phyloP scores from a whole-genome alignment of 805 yeast genomes.

The Saccharomycopsis sp. region DNA sequence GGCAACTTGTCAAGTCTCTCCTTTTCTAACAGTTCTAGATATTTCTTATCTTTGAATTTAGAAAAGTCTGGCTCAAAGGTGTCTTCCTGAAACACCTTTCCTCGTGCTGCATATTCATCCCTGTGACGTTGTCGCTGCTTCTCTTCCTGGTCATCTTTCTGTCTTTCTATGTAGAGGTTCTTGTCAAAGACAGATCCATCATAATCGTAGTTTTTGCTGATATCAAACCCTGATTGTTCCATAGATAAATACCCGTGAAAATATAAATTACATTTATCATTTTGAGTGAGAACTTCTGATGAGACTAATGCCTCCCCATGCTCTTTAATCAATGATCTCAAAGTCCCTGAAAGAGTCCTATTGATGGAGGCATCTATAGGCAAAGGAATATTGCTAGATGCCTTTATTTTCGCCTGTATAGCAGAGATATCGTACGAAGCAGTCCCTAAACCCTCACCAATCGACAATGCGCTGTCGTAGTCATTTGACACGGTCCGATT shows the following conservation, averaged over 20 bases:
- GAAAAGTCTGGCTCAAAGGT: slow-evolving; percentile 6
- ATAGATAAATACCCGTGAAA: slow-evolving; percentile 7
- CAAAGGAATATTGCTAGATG: background rate
- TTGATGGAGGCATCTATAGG: background rate
- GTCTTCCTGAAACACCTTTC: slow-evolving; percentile 1
- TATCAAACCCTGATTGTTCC: background rate
- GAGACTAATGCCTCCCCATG: background rate
- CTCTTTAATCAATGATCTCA: background rate
- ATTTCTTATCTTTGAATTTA: slow-evolving; percentile 3
- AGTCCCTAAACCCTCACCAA: background rate
- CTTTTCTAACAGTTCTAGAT: background rate
- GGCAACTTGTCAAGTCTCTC: background rate
- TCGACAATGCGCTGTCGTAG: background rate
- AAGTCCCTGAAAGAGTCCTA: background rate
- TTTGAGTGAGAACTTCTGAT: background rate
- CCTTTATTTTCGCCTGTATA: background rate
- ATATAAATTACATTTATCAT: slow-evolving; percentile 14
- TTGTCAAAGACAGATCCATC: slow-evolving; percentile 8
- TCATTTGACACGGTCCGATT: background rate
- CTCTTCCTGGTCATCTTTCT: slow-evolving; percentile 3
- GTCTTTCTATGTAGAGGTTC: background rate
- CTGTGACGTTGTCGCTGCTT: slow-evolving; percentile 22
- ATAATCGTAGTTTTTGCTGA: slow-evolving; percentile 5
- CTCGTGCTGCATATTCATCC: slow-evolving; percentile 6
- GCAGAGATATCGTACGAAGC: background rate